A percentile compares a stretch with the other conserved stretches of the same genome.
Conservation (phyloP, 2,329 filamentous ascomycete species). For the Clarireedia paspali region DNA sequence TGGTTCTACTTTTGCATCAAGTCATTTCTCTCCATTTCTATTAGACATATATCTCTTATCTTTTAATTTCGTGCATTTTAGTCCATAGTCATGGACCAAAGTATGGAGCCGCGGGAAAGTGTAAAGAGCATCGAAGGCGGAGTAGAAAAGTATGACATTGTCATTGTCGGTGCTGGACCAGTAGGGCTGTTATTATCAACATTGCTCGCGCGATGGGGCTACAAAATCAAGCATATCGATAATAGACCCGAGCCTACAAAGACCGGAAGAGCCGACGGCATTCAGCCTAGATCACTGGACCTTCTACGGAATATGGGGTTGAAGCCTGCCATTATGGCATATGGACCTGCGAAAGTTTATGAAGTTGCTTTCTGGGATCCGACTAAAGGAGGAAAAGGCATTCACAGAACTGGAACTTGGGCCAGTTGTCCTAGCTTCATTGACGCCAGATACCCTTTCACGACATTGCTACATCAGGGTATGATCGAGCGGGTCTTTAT, state of each 20-base stretch:
- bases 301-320: constrained; percentile 83
- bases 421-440: constrained; percentile 83
- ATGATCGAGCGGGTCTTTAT: constrained; percentile 65
- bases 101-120: constrained; percentile 14
- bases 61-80: not conserved
- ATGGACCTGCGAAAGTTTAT: constrained; percentile 80
- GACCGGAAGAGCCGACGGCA: constrained; percentile 84
- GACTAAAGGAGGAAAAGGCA: constrained; percentile 44
- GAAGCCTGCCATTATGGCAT: constrained; percentile 79
- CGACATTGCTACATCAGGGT: constrained; percentile 64
- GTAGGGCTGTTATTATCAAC: constrained; percentile 83
- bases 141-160: constrained; percentile 48
- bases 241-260: constrained; percentile 78
- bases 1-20: not conserved
- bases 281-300: constrained; percentile 83
- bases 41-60: not conserved
- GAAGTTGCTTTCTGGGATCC: constrained; percentile 71
- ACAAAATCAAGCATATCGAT: constrained; percentile 92
- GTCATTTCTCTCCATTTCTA: not conserved
- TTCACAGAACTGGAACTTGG: constrained; percentile 65
- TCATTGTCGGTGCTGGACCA: constrained; percentile 84
- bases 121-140: constrained; percentile 5
- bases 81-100: constrained; percentile 17
- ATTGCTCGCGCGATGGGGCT: constrained; percentile 85
- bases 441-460: constrained; percentile 63